Evolutionary conservation across 108 stramenopile genomes (phyloP), one percentile per base, ranked within the genome.

Genomic region (Cyclostephanos tholiformis): DNA sequence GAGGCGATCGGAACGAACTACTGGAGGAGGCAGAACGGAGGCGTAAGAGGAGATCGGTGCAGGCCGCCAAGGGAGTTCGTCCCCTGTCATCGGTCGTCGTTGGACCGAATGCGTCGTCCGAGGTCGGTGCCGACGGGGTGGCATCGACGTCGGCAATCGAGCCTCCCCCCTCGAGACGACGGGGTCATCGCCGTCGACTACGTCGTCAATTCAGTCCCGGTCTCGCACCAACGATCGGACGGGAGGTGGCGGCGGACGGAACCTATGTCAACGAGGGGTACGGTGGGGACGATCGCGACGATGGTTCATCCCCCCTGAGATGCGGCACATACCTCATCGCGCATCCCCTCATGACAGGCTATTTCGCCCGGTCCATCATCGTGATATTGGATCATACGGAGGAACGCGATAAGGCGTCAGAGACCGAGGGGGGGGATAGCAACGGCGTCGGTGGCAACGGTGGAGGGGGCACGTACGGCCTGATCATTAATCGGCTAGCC

Each of bases 291-390:
- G 36, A 23, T 0, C 6, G 30, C n/a, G 23, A 17, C 32, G 22
- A 66, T n/a, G 26, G 80, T 6, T 35, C 72, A 0, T 67, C 65
- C 11, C 78, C 83, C 39, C 82, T 95, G 64, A 73, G 77, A 67
- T 86, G 91, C 30, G 94, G 94, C 5, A 77, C 85, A 26, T 92
- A 88, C 84, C 67, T 95, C 26, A 60, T 95, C 38, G 86, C 91
- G 16, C 94, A 95, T 83, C 93, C 93, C 11, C 74, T 91, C 26
- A 79, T 92, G 85, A 26, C 53, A 1, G 91, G 91, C 35, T 91
- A 83, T 66, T 95, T 95, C 86, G 71, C 80, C 30, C 79, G 68
- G 55, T 70, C 87, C 25, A 91, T 95, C 10, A 92, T 92, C 68
- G 88, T 88, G 60, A 79, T 95, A 32, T 65, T 95, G 16, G 86